Evolutionary conservation across 1,139 yeast genomes (phyloP), one percentile per base, ranked within the genome.

Genomic region (Lodderomyces beijingensis): DNA sequence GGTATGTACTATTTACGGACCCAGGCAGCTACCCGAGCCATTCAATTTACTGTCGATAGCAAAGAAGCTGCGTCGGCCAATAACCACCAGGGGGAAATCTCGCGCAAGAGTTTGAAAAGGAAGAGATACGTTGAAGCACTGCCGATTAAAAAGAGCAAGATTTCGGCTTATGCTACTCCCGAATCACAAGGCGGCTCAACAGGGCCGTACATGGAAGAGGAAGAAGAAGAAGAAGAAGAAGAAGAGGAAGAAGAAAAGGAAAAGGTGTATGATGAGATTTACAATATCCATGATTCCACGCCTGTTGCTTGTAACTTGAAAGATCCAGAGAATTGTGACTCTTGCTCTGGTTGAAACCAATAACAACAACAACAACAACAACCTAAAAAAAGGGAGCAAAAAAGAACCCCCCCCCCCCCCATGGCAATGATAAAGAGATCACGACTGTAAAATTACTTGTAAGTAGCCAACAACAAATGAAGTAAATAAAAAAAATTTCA

Each of bases 1-100:
- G 98, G 98, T 41, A 89, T 91, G 95, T 91, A 91, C 70, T 91
- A 91, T 62, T 67, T 91, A 55, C 77, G 97, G 56, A 89, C 97
- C 4, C 93, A 84, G 66, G 96, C 96, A 22, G 96, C 97, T 3
- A 73, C 95, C 18, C 80, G 91, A 33, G 95, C 97, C 20, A 89
- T 89, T 47, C 94, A 88, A 62, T 89, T 87, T 55, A 89, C 96
- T 7, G 77, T 89, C 30, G 94, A 85, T 52, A 28, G 33, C 1
- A 38, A 41, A 2, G 48, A 47, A n/a, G 45, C 48, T 1, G 34
- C 35, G 9, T 36, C 71, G 72, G 36, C 38, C 2, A 36, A 30
- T 4, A 25, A 36, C 12, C 30, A 30, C 17, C 15, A 34, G 13
- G 32, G 34, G 3, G 13, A 27, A 16, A 31, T 33, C 3, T 36